Percentiles rank a stretch among this genome's conserved stretches.
Evolutionary conservation across 1,139 yeast genomes (phyloP).

Genomic region (Yamadazyma trypodendri): DNA sequence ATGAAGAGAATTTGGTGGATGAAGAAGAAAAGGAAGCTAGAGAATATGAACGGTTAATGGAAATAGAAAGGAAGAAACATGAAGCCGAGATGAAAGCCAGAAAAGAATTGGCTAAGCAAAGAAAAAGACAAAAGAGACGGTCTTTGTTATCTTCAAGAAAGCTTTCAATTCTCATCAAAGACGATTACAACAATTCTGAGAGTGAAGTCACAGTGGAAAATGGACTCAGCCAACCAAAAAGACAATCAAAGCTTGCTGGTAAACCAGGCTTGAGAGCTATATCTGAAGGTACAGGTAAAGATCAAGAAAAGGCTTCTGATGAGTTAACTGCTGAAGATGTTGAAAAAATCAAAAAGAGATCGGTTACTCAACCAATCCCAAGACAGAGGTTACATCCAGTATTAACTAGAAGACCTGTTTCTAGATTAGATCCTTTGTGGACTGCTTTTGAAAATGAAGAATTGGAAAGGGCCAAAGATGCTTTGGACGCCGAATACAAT

Average conservation of each 20-base stretch:
- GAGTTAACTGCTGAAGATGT: conserved; percentile 42
- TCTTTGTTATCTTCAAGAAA: conserved; percentile 43
- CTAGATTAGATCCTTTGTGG: conserved; percentile 68
- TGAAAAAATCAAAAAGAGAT: conserved; percentile 44
- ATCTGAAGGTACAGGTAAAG: conserved; percentile 34
- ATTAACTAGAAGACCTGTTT: conserved; percentile 60
- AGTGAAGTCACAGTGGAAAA: conserved; percentile 24
- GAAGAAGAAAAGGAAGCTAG: conserved; percentile 51
- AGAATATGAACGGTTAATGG: conserved; percentile 51
- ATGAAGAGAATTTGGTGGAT: conserved; percentile 51
- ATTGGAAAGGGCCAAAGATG: conserved; percentile 44
- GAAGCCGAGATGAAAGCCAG: conserved; percentile 48
- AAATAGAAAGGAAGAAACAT: conserved; percentile 48
- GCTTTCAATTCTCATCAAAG: conserved; percentile 38
- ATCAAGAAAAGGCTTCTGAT: conserved; percentile 17
- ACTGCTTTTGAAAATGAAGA: conserved; percentile 49
- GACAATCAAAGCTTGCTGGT: conserved; percentile 27
- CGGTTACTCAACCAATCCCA: conserved; percentile 46
- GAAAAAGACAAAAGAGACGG: conserved; percentile 43
- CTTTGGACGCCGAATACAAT: conserved; percentile 38
- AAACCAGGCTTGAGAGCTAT: conserved; percentile 29
- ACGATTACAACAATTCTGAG: conserved; percentile 36
- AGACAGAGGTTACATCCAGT: conserved; percentile 42
- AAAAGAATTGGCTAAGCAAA: conserved; percentile 46
- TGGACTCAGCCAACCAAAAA: conserved; percentile 38